phyloP scores from a whole-genome alignment of 306 rosid species.

The Trifolium pratense region DNA sequence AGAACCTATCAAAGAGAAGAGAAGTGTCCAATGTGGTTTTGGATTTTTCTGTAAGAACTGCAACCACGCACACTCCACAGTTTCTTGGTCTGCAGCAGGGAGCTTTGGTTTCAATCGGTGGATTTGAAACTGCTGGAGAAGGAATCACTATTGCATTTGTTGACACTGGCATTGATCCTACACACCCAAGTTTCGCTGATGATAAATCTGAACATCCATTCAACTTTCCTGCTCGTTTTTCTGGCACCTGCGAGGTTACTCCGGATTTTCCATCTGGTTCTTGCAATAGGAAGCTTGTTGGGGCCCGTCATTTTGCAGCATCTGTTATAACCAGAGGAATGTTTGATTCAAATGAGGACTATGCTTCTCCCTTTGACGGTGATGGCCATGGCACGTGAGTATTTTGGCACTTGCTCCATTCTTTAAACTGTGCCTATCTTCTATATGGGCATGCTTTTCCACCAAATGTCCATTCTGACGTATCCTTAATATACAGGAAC shows the following conservation, averaged over 20 bases:
- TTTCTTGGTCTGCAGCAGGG: slow-evolving; percentile 92
- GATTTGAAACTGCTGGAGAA: slow-evolving; percentile 87
- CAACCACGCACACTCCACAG: slow-evolving; percentile 91
- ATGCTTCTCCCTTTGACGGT: slow-evolving; percentile 91
- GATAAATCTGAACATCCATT: slow-evolving; percentile 53
- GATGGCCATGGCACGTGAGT: slow-evolving; percentile 99
- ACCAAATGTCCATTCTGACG: slow-evolving; percentile 38
- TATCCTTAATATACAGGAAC: slow-evolving; percentile 66
- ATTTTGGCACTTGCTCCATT: slow-evolving; percentile 24
- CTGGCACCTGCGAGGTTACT: slow-evolving; percentile 90
- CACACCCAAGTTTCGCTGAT: slow-evolving; percentile 86
- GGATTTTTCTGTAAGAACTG: slow-evolving; percentile 93
- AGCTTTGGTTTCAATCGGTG: slow-evolving; percentile 88
- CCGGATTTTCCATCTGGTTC: slow-evolving; percentile 96
- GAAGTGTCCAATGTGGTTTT: slow-evolving; percentile 86
- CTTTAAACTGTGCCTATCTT: background rate
- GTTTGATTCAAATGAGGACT: slow-evolving; percentile 76
- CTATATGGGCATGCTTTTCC: no score
- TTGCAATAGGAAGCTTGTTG: slow-evolving; percentile 94
- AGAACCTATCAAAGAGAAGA: slow-evolving; percentile 75
- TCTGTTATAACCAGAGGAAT: slow-evolving; percentile 92
- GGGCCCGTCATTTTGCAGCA: slow-evolving; percentile 95
- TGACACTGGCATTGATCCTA: slow-evolving; percentile 96
- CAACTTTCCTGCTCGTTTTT: slow-evolving; percentile 73
- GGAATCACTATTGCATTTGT: slow-evolving; percentile 86